Evolutionary conservation across 768 basidiomycete species (phyloP).

Genomic region (Hygrocybe coccinea): DNA sequence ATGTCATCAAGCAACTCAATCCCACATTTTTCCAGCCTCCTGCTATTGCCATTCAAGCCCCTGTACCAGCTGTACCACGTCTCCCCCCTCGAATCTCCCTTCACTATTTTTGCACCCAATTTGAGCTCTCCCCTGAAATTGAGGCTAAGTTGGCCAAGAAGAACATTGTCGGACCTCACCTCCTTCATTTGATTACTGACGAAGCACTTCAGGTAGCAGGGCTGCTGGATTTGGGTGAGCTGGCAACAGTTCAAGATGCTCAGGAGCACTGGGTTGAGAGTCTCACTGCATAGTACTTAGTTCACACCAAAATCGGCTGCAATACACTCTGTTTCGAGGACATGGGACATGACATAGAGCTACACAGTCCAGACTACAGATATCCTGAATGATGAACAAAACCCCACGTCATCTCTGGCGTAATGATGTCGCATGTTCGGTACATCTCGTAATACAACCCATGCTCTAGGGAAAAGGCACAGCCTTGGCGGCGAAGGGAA

Average conservation of each 20-base stretch:
- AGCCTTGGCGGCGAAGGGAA: slow-evolving; percentile 9
- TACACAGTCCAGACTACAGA: too few relatives aligned
- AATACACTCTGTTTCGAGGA: not conserved
- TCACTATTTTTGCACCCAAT: not conserved
- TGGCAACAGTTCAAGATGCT: not conserved
- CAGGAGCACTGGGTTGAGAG: not conserved
- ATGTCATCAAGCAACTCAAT: not conserved
- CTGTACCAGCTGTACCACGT: not conserved
- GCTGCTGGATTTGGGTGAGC: not conserved
- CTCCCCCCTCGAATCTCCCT: not conserved
- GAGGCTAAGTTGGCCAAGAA: not conserved
- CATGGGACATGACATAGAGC: not conserved
- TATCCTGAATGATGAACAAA: slow-evolving; percentile 21
- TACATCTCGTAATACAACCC: slow-evolving; percentile 18
- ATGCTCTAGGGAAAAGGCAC: slow-evolving; percentile 7
- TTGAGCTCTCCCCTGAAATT: not conserved
- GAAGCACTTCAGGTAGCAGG: not conserved
- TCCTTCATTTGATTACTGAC: not conserved
- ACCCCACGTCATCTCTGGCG: slow-evolving; percentile 10
- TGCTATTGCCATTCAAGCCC: not conserved
- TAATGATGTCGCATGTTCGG: slow-evolving; percentile 16
- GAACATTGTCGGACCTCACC: not conserved
- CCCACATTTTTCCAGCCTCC: not conserved
- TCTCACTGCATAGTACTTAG: not conserved
- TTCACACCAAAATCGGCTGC: not conserved